Percentiles rank a stretch among this genome's conserved stretches.
Evolutionary conservation across 495 filamentous ascomycete species (phyloP).

Genomic region (Hypoxylon lenormandii): DNA sequence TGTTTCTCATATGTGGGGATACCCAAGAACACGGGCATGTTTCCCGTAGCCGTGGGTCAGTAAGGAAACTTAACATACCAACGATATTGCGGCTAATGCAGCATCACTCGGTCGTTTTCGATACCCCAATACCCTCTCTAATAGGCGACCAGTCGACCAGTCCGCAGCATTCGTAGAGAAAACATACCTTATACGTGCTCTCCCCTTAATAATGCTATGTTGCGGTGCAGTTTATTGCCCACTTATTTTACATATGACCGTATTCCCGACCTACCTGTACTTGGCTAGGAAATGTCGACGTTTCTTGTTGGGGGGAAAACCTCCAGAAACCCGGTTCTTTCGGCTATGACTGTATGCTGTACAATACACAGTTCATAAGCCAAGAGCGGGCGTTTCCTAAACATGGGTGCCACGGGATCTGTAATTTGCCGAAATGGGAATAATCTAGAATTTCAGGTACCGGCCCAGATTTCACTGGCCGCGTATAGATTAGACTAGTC

Average conservation of each 20-base stretch:
- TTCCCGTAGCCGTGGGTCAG: slow-evolving; percentile 8
- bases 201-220: slow-evolving; percentile 40
- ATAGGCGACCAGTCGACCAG: slow-evolving; percentile 20
- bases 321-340: slow-evolving; percentile 33
- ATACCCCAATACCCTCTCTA: slow-evolving; percentile 13
- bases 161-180: slow-evolving; percentile 17
- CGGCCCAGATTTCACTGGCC: slow-evolving; percentile 15
- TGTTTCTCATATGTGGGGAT: slow-evolving; percentile 4
- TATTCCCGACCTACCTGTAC: slow-evolving; percentile 3
- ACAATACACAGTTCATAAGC: slow-evolving; percentile 18
- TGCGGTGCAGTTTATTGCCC: slow-evolving; percentile 23
- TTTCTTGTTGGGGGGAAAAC: slow-evolving; percentile 18
- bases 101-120: slow-evolving; percentile 15
- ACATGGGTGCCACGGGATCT: slow-evolving; percentile 39
- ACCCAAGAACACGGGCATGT: slow-evolving; percentile 18
- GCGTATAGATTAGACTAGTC: slow-evolving; percentile 10
- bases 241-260: slow-evolving; percentile 32
- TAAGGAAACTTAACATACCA: slow-evolving; percentile 30
- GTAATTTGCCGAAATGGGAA: slow-evolving; percentile 40
- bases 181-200: slow-evolving; percentile 31
- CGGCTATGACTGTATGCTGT: slow-evolving; percentile 29
- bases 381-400: slow-evolving; percentile 39
- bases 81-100: slow-evolving; percentile 39
- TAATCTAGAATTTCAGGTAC: slow-evolving; percentile 36
- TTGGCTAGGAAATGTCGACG: slow-evolving; percentile 7